Evolutionary conservation across 352 stramenopile species (phyloP).

Genomic region (Elongisporangium anandrum): DNA sequence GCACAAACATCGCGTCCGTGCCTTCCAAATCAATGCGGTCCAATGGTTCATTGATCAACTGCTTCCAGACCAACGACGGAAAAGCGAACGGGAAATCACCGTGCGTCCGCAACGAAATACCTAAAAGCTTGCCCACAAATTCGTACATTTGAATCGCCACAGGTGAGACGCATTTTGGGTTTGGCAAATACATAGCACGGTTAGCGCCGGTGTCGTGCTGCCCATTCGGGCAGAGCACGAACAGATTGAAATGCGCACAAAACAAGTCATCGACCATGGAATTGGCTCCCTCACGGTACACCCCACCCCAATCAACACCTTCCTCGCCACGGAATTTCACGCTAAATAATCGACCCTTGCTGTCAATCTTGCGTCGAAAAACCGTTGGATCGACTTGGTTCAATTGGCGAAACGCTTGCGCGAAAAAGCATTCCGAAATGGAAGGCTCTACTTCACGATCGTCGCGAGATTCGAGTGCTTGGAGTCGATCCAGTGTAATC

Average conservation of each 20-base stretch:
- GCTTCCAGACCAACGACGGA: slow-evolving; percentile 92
- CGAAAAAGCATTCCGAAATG: slow-evolving; percentile 92
- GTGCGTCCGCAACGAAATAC: slow-evolving; percentile 91
- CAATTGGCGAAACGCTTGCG: slow-evolving; percentile 91
- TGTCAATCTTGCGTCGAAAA: slow-evolving; percentile 88
- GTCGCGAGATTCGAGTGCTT: slow-evolving; percentile 83
- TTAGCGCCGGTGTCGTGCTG: slow-evolving; percentile 86
- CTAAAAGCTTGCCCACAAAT: slow-evolving; percentile 93
- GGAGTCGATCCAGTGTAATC: slow-evolving; percentile 82
- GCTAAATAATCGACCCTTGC: slow-evolving; percentile 83
- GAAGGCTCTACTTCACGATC: slow-evolving; percentile 84
- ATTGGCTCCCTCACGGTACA: slow-evolving; percentile 85
- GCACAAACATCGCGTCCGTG: slow-evolving; percentile 87
- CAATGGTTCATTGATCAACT: slow-evolving; percentile 80
- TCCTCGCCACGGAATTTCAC: slow-evolving; percentile 89
- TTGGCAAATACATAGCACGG: slow-evolving; percentile 85
- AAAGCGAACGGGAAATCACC: slow-evolving; percentile 92
- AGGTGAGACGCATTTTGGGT: slow-evolving; percentile 84
- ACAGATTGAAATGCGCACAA: slow-evolving; percentile 78
- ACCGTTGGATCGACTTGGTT: slow-evolving; percentile 77
- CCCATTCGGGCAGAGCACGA: slow-evolving; percentile 82
- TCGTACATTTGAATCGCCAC: slow-evolving; percentile 91
- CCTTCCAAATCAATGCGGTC: slow-evolving; percentile 80
- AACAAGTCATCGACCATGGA: slow-evolving; percentile 90
- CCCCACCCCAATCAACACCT: slow-evolving; percentile 86